Percentiles rank a stretch among this genome's conserved stretches.
These are phyloP conservation scores for Ceratobasidium sp. DNA, from an alignment of 1,284 basidiomycete genomes.

Conservation along the genomic window DNA sequence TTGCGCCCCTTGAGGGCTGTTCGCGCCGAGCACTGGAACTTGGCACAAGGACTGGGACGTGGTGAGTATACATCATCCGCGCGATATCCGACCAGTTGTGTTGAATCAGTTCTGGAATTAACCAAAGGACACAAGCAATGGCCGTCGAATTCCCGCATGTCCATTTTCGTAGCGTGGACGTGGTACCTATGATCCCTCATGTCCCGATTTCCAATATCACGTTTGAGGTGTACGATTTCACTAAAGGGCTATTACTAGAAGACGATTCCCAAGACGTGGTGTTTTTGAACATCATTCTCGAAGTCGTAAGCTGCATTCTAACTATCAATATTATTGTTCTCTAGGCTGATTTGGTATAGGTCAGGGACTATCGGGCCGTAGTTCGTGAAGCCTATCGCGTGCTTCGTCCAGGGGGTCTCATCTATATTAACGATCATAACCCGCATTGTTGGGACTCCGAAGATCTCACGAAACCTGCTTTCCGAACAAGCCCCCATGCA, in stretches of 20 bases:
- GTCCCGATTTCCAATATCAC: background rate
- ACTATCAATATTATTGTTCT: too few species aligned
- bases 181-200: background rate
- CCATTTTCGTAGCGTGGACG: background rate
- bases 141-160: background rate
- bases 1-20: background rate
- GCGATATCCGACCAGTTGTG: background rate
- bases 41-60: background rate
- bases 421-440: background rate
- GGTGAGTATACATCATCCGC: background rate
- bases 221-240: background rate
- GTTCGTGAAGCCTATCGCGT: background rate
- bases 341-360: background rate
- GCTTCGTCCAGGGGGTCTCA: background rate
- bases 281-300: background rate
- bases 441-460: background rate
- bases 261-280: conserved; percentile 1
- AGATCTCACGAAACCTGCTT: background rate
- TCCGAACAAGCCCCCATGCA: background rate
- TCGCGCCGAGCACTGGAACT: background rate
- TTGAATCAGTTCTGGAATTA: too few species aligned
- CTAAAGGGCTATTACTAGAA: background rate
- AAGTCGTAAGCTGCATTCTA: background rate
- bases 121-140: background rate
- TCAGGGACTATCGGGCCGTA: background rate